Evolutionary conservation across 305 asterid genomes (phyloP), one percentile per base, ranked within the genome.

Genomic region (Fraxinus floribunda): DNA sequence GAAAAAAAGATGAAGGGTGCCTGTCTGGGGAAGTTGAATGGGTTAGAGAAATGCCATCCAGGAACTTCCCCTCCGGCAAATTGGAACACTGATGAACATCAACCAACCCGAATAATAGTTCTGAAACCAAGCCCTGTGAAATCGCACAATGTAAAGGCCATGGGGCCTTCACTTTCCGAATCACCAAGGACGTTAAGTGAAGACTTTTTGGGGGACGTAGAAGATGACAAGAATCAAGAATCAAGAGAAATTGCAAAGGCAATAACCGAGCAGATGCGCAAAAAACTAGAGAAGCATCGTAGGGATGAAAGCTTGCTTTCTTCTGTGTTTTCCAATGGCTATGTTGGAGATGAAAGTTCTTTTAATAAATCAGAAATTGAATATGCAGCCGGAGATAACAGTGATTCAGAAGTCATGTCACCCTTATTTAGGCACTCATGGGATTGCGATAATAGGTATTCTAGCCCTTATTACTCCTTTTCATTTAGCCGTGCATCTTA

Each of bases 341-440:
- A 93, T 71, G 86, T 88, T 70, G 97, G 97, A 46, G 98, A 96
- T 84, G 98, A 91, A 79, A 92, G 98, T 90, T 94, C 99, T n/a
- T 94, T 94, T 86, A 87, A 80, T 84, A 88, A 80, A 85, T 86
- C 93, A 30, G 93, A 94, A 84, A 89, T 87, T 82, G 94, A 93
- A 78, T 91, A 87, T 85, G 95, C 88, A 22, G 89, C 92, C 80
- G 93, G 88, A 57, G 89, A 89, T 87, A 91, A 91, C 79, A 97
- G 94, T 83, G 97, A 93, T 88, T 89, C 97, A 22, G 99, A 97
- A 86, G 92, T 83, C 52, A 86, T 80, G 84, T 97, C 99, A 18
- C 99, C 98, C 41, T 87, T 88, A 60, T 94, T 94, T 55, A 87
- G 92, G 87, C 97, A 97, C 80, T 92, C 98, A 2, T 94, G 98